Evolutionary conservation across 2,329 filamentous ascomycete genomes (phyloP), one percentile per base, ranked within the genome.

Genomic region (Colletotrichum brevisporum): DNA sequence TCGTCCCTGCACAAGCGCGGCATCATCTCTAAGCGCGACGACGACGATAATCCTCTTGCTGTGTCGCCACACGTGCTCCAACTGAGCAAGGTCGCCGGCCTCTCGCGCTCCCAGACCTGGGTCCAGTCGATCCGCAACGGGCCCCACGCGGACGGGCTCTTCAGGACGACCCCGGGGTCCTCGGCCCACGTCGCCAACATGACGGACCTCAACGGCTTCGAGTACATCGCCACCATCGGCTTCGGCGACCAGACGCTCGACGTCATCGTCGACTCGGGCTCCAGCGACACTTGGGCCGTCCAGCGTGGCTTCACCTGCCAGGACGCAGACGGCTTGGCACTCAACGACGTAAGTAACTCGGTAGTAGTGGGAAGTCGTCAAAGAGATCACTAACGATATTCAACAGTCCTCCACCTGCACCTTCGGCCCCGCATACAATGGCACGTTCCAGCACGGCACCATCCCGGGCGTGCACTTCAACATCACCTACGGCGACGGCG

Each of bases 231-330:
- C n/a, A 59, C 71, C 24, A 73, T 78, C 9, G 69, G 56, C 4
- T 67, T 82, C 45, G 78, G 78, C 9, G 73, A 71, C 12, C 72
- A 81, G 55, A 76, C 73, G 2, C 77, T 84, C 63, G 64, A 78
- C 1, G 72, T 80, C 2, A 77, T 83, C 12, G 75, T 86, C 56
- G 84, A 86, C 66, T 85, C 83, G 3, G 84, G 84, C 12, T 83
- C 81, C 63, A 81, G 79, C 58, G 84, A 86, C 63, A 84, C 83
- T 1, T 86, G 83, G 81, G 73, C 85, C 1, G 76, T 79, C 4
- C 67, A 76, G 31, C 70, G 58, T 0, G 76, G 77, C 2, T 82
- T 78, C 50, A 66, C 69, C 24, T 83, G 82, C 69, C 66, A 79
- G n/a, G 74, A 82, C 57, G 4, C 13, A 1, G 9, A 57, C 6